Evolutionary conservation across 805 yeast genomes (phyloP).

Genomic region (Saturnispora saitoi): DNA sequence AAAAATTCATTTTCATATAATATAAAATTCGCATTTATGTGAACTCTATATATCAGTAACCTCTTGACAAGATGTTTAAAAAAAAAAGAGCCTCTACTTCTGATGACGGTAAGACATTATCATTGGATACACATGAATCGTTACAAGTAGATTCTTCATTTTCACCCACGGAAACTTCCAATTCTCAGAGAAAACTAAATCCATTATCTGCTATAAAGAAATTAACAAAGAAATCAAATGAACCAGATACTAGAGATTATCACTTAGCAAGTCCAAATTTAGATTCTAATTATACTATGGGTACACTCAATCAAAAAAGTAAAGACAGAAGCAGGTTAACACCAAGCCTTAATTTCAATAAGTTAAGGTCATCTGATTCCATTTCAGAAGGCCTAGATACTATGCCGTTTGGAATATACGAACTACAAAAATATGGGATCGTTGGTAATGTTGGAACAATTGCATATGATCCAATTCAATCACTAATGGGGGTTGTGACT

Average conservation of each 20-base stretch:
- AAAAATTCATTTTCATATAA: too few species aligned
- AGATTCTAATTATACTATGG: constrained; percentile 4
- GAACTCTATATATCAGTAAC: not conserved
- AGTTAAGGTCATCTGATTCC: constrained; percentile 15
- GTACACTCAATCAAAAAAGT: not conserved
- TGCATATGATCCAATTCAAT: constrained; percentile 84
- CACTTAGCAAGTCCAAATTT: constrained; percentile 16
- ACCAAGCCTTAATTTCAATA: constrained; percentile 10
- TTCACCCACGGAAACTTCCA: not conserved
- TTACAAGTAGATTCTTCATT: not conserved
- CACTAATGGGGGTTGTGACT: constrained; percentile 75
- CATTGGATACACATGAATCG: not conserved
- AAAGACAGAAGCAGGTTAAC: constrained; percentile 1
- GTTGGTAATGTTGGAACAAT: constrained; percentile 56
- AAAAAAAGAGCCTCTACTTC: not conserved
- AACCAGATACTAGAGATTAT: constrained; percentile 14
- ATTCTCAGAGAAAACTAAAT: constrained; percentile 4
- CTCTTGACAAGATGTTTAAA: not conserved
- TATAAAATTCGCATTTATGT: too few species aligned
- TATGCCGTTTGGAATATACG: constrained; percentile 24
- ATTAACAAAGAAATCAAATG: constrained; percentile 6
- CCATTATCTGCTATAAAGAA: constrained; percentile 13
- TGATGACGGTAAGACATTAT: not conserved
- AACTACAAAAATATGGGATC: constrained; percentile 42
- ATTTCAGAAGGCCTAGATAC: constrained; percentile 27